Conservation (phyloP, 2,329 filamentous ascomycete species). For the Rutstroemia sp. region DNA sequence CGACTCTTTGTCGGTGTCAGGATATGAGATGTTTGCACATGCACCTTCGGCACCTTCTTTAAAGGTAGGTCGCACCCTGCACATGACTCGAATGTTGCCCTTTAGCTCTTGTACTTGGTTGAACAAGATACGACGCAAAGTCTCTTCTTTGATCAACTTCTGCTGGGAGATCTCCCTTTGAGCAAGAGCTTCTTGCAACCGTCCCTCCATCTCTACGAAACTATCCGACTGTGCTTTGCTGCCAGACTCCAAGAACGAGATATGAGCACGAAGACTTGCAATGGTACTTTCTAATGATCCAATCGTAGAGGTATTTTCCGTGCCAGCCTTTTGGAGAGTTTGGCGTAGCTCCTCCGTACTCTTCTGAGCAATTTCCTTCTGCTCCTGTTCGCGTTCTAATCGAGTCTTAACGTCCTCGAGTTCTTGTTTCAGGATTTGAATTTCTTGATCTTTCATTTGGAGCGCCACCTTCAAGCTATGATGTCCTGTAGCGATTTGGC, state of each 20-base stretch:
- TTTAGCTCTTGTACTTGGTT: slow-evolving; percentile 98
- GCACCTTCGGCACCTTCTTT: slow-evolving; percentile 49
- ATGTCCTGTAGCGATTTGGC: slow-evolving; percentile 40
- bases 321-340: slow-evolving; percentile 39
- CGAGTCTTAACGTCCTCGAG: slow-evolving; percentile 41
- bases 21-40: slow-evolving; percentile 69
- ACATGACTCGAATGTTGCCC: slow-evolving; percentile 98
- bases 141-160: slow-evolving; percentile 87
- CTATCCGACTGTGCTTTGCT: slow-evolving; percentile 82
- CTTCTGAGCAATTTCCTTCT: slow-evolving; percentile 30
- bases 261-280: slow-evolving; percentile 69
- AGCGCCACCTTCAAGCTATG: slow-evolving; percentile 28
- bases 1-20: slow-evolving; percentile 71
- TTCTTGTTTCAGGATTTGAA: slow-evolving; percentile 41
- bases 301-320: slow-evolving; percentile 53
- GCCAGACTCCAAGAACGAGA: slow-evolving; percentile 84
- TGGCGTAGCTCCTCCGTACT: slow-evolving; percentile 42
- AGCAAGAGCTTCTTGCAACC: slow-evolving; percentile 69
- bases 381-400: slow-evolving; percentile 54
- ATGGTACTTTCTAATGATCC: slow-evolving; percentile 67
- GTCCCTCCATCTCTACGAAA: slow-evolving; percentile 72
- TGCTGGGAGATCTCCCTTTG: slow-evolving; percentile 64
- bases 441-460: slow-evolving; percentile 43
- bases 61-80: slow-evolving; percentile 75
- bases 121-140: slow-evolving; percentile 81